Evolutionary conservation across 306 rosid species (phyloP).

Genomic region (Medicago ruthenica): DNA sequence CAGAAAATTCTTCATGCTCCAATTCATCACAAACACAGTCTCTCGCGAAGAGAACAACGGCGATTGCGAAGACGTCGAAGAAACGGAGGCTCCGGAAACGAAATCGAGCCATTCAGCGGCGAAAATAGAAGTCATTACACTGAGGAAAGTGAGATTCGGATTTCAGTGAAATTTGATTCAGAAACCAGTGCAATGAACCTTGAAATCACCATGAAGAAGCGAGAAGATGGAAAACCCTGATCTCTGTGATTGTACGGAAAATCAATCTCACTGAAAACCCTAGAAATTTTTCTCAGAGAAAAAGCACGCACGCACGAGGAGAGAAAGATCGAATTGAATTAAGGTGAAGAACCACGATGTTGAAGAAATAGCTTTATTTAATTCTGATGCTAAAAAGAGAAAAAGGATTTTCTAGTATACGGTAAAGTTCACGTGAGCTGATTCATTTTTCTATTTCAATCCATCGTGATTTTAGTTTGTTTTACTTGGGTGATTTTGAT

Average conservation of each 20-base stretch:
- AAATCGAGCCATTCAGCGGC: slow-evolving; percentile 88
- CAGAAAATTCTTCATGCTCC: slow-evolving; percentile 57
- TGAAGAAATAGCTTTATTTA: slow-evolving; percentile 51
- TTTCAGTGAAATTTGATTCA: slow-evolving; percentile 43
- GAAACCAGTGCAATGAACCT: slow-evolving; percentile 48
- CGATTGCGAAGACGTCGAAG: slow-evolving; percentile 40
- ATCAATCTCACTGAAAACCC: slow-evolving; percentile 59
- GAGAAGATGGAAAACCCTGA: slow-evolving; percentile 38
- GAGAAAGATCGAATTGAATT: slow-evolving; percentile 44
- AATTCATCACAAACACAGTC: slow-evolving; percentile 35
- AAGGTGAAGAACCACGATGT: slow-evolving; percentile 26
- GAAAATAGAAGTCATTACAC: slow-evolving; percentile 71
- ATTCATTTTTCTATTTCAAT: not conserved
- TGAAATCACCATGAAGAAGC: slow-evolving; percentile 36
- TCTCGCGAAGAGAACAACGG: slow-evolving; percentile 39
- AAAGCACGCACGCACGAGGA: slow-evolving; percentile 45
- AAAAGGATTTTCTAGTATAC: not conserved
- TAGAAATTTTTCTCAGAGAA: slow-evolving; percentile 54
- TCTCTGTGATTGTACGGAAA: slow-evolving; percentile 12
- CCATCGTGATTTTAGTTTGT: not conserved
- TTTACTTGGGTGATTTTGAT: not conserved
- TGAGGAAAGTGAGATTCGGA: slow-evolving; percentile 43
- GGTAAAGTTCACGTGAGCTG: slow-evolving; percentile 37
- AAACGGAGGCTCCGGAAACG: slow-evolving; percentile 54
- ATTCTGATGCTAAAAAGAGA: slow-evolving; percentile 41